Evolutionary conservation across 768 basidiomycete species (phyloP), one percentile per base, ranked within the genome.

Genomic region (Daedaleopsis sinensis): DNA sequence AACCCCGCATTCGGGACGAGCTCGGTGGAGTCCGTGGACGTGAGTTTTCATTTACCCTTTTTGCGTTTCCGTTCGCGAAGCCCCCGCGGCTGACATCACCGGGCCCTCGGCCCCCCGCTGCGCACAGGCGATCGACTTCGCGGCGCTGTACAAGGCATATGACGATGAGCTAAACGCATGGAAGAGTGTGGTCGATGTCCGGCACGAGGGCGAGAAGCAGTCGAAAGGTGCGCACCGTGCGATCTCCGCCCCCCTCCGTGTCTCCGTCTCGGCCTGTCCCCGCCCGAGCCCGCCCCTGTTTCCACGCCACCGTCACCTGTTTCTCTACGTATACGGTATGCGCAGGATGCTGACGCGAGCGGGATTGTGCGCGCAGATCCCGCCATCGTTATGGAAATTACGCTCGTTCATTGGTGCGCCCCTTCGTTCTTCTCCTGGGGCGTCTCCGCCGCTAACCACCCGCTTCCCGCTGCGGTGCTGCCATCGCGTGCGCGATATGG

Each of bases 81-180:
- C 39, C 2, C 39, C 5, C 27, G n/a, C 27, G 38, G 39, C 56
- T 58, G 48, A 52, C 56, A 56, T 58, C 27, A 39, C n/a, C 32
- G 38, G 27, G 47, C 51, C 27, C 27, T 7, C 27, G 27, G 27
- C 27, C n/a, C n/a, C 57, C 51, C 50, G 52, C 38, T 23, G 59
- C 42, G 18, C 42, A 27, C 65, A 71, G 70, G 61, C 61, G 39
- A 51, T 60, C 7, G 70, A 71, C 55, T 60, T 71, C 43, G 54
- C 50, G 13, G 58, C 61, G 16, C 60, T 65, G 5, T 67, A 68
- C 57, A 68, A 67, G 59, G 65, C 66, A 35, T 67, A 68, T 48
- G 60, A 65, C 9, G 67, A 67, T 38, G 67, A 71, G 62, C 63
- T 71, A 24, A 52, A 47, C 18, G 61, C 66, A 13, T 68, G 67